Evolutionary conservation across 345 rosid species (phyloP), one percentile per base, ranked within the genome.

Genomic region (Trapa bicornis): DNA sequence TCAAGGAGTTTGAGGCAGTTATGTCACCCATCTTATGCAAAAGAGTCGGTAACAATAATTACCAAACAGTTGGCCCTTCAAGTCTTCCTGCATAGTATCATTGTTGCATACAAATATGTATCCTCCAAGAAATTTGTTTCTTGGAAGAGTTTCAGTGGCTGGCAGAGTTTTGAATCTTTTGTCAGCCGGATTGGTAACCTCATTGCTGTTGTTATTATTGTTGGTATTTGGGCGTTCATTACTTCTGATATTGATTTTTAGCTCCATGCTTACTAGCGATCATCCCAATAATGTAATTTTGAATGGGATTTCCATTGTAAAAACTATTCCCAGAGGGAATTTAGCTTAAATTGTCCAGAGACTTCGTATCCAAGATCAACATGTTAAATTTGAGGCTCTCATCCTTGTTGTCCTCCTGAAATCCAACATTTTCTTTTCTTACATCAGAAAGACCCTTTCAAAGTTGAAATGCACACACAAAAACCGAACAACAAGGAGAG

Each of bases 91-190:
- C 99, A 91, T 94, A 6, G 99, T 94, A 69, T 94, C 99, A 63
- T 91, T 91, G 89, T 91, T 94, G 68, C 99, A 94, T 43, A 94
- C 99, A 76, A 94, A 94, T 77, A 91, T 89, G 77, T 94, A 94
- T 2, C 99, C 99, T 65, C 99, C 99, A 74, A 94, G 99, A 68
- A 89, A 96, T 81, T 94, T 96, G 57, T 94, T 87, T 65, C 99
- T 79, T 0, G 93, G 99, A n/a, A 94, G 96, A 2, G 86, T 91
- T 83, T 94, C 99, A 0, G 95, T 78, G 0, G 97, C 95, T 71
- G 99, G 99, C 77, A 94, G 67, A 36, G 99, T 94, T 79, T 94
- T 94, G 83, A 87, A 85, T 81, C 93, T 82, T 80, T 85, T 83
- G 64, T 87, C 93, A 17, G 76, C 80, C 29, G 77, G 79, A 76